Base-by-base conservation (phyloP, 1,284 basidiomycete genomes). In the Pseudozyma sp. region DNA sequence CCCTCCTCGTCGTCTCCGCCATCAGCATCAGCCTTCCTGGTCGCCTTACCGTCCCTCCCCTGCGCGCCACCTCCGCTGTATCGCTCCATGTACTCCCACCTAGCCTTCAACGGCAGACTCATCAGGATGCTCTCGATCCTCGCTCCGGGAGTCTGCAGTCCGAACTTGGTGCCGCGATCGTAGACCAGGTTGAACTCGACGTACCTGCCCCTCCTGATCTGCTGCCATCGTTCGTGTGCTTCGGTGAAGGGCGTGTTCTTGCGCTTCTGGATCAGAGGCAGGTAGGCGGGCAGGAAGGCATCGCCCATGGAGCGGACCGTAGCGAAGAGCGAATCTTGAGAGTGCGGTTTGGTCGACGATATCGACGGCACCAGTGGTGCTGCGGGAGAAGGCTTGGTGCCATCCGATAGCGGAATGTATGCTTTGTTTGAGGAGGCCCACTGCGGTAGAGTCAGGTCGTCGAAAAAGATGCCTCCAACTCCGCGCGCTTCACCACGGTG, bases 401-500 rank as follows among this genome's bases (percentile, higher is more conserved):
- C 81, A 43, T 82, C 78, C 16, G 57, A 62, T 14, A 81, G 61
- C 2, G 79, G 76, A 37, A 82, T 71, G 52, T 68, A 82, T 6
- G 63, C 66, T 13, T 51, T 57, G 8, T 35, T 37, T 19, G 43
- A 7, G 43, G 52, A 44, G 9, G 60, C 56, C 73, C 72, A 77
- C 39, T 67, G 47, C 0, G 81, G 80, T 3, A 83, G 54, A 4
- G 80, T 78, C 34, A 84, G 51, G 50, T 84, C 82, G 85, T 99
- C 96, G 84, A 97, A 97, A 87, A 99, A 99, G 70, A 99, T 88
- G 0, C 97, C 97, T 24, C 97, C 97, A 42, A 99, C 86, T 4
- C 97, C 97, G 29, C 96, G 90, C 1, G 90, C 86, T 86, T 99
- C 96, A 34, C 87, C 86, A n/a, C 96, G 90, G 84, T 99, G 96